Evolutionary conservation across 805 yeast species (phyloP).

Genomic region (Debaryomyces castellii): DNA sequence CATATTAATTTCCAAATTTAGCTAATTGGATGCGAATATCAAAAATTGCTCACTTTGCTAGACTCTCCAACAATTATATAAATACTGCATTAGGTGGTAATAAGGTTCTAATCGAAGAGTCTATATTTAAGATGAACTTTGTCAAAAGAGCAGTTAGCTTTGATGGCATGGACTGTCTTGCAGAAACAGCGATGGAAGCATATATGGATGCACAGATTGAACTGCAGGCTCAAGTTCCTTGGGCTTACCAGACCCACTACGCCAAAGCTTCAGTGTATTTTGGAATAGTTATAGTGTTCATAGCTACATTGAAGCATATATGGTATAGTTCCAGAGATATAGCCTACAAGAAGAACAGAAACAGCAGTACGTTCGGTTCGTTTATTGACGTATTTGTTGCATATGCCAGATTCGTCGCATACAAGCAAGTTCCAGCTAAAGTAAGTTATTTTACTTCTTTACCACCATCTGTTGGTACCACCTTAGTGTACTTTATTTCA

Average conservation of each 20-base stretch:
- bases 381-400: constrained; percentile 27
- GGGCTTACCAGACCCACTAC: constrained; percentile 27
- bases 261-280: constrained; percentile 41
- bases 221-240: constrained; percentile 32
- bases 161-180: constrained; percentile 40
- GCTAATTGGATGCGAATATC: background rate
- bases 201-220: constrained; percentile 16
- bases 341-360: constrained; percentile 11
- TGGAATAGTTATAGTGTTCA: constrained; percentile 34
- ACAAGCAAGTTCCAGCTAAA: constrained; percentile 27
- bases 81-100: background rate
- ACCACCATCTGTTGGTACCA: constrained; percentile 39
- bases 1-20: constrained; percentile 1
- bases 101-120: background rate
- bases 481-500: constrained; percentile 33
- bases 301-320: constrained; percentile 32
- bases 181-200: constrained; percentile 23
- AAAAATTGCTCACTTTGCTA: background rate
- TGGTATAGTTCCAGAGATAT: constrained; percentile 26
- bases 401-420: constrained; percentile 35
- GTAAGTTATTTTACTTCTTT: constrained; percentile 26
- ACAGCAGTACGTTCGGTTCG: constrained; percentile 14
- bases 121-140: background rate
- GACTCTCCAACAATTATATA: background rate
- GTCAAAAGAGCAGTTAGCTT: constrained; percentile 17